Percentiles rank a stretch among this genome's conserved stretches.
Evolutionary conservation across 495 filamentous ascomycete species (phyloP).

Genomic region (Xylona heveae): DNA sequence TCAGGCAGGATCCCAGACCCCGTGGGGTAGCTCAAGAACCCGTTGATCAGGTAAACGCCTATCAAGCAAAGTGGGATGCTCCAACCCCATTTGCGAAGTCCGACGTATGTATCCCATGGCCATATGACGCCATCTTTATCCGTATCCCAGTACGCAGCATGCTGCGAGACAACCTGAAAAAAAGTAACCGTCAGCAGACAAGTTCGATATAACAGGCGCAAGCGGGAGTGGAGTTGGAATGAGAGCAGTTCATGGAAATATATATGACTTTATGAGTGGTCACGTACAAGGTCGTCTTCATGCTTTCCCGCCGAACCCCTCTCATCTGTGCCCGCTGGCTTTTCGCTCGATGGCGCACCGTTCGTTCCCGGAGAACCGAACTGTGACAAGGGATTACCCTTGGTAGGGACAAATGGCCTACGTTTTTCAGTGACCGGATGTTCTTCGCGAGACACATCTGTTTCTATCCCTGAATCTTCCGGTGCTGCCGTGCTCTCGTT

Average conservation of each 20-base stretch:
- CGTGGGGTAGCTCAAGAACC: slow-evolving; percentile 29
- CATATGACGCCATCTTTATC: not conserved
- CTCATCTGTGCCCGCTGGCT: not conserved
- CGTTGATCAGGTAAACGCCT: slow-evolving; percentile 24
- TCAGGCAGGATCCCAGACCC: slow-evolving; percentile 19
- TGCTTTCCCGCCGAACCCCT: not conserved
- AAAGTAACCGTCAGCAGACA: too few species aligned
- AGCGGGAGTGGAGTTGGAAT: not conserved
- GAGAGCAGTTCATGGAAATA: too few species aligned
- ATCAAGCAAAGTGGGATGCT: slow-evolving; percentile 12
- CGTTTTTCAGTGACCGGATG: too few species aligned
- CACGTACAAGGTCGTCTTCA: not conserved
- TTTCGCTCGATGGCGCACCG: not conserved
- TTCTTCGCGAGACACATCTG: too few species aligned
- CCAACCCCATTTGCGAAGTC: not conserved
- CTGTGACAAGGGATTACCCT: too few species aligned
- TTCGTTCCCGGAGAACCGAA: not conserved
- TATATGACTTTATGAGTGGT: too few species aligned
- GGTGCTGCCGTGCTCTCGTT: too few species aligned
- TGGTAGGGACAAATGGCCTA: too few species aligned
- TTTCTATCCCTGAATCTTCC: too few species aligned
- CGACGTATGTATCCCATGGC: not conserved
- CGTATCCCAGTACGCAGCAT: not conserved
- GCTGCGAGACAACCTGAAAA: not conserved
- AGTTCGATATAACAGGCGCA: not conserved